Conservation (phyloP, 176 grass and related monocot genomes). For the Aegilops speltoides region DNA sequence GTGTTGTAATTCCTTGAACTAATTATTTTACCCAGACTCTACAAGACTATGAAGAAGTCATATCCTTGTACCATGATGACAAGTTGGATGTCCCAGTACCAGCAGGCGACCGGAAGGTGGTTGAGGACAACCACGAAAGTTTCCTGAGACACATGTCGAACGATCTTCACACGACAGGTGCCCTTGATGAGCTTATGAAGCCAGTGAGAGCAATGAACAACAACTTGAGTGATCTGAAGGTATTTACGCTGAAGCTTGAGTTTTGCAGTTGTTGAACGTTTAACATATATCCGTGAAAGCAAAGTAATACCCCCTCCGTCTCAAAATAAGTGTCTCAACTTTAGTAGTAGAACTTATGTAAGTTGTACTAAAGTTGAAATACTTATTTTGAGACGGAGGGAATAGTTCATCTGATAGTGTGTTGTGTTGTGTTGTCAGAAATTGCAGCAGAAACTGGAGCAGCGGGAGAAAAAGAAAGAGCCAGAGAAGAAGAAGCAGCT, state of each 20-base stretch:
- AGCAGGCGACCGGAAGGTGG: slow-evolving; percentile 31
- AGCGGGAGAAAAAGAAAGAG: slow-evolving; percentile 10
- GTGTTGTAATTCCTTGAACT: background rate
- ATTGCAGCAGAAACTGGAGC: slow-evolving; percentile 16
- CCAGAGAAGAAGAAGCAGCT: slow-evolving; percentile 40
- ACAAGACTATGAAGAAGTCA: slow-evolving; percentile 32
- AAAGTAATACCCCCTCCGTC: background rate
- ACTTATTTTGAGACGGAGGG: too few relatives aligned
- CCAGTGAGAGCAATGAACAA: slow-evolving; percentile 62
- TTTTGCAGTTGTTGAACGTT: too few relatives aligned
- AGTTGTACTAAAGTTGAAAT: too few relatives aligned
- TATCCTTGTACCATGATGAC: slow-evolving; percentile 36
- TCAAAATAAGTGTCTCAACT: too few relatives aligned
- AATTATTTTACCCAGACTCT: slow-evolving; percentile 29
- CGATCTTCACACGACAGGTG: slow-evolving; percentile 50
- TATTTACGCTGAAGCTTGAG: background rate
- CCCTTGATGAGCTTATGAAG: slow-evolving; percentile 62
- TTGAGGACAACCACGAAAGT: slow-evolving; percentile 33
- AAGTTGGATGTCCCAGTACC: slow-evolving; percentile 31
- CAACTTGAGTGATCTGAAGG: slow-evolving; percentile 60
- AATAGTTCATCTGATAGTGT: background rate
- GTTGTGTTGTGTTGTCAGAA: background rate
- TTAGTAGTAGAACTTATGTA: too few relatives aligned
- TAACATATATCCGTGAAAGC: background rate
- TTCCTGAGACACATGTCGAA: slow-evolving; percentile 56